Evolutionary conservation across 2,329 filamentous ascomycete species (phyloP).

Genomic region (Apiospora aurea): DNA sequence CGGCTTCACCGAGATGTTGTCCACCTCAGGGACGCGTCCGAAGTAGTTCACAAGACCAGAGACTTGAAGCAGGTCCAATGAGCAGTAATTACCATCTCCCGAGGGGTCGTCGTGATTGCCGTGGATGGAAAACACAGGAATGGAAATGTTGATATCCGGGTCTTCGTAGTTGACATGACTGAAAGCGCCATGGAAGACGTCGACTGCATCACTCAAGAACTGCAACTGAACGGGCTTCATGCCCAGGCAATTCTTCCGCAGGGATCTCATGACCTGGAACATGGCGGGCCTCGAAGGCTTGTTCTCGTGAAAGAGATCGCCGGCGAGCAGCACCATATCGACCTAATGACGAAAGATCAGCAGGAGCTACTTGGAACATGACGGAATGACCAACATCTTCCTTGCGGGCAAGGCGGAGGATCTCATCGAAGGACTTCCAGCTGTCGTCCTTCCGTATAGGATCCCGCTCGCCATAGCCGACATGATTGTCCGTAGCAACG

Average conservation of each 20-base stretch:
- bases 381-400: slow-evolving; percentile 66
- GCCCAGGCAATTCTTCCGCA: slow-evolving; percentile 92
- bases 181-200: slow-evolving; percentile 89
- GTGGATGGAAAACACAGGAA: slow-evolving; percentile 97
- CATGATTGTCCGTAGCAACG: slow-evolving; percentile 95
- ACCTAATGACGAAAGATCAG: slow-evolving; percentile 57
- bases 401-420: slow-evolving; percentile 86
- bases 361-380: slow-evolving; percentile 24
- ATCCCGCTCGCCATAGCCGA: slow-evolving; percentile 94
- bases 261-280: slow-evolving; percentile 95
- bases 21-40: slow-evolving; percentile 87
- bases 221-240: slow-evolving; percentile 96
- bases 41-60: slow-evolving; percentile 96
- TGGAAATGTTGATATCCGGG: slow-evolving; percentile 93
- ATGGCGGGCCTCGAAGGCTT: slow-evolving; percentile 95
- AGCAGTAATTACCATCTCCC: slow-evolving; percentile 92
- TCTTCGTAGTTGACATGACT: slow-evolving; percentile 98
- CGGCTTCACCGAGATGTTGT: slow-evolving; percentile 92
- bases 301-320: slow-evolving; percentile 97
- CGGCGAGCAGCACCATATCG: slow-evolving; percentile 95
- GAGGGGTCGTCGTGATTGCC: slow-evolving; percentile 98
- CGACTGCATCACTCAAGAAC: slow-evolving; percentile 89
- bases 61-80: slow-evolving; percentile 88
- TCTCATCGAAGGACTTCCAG: slow-evolving; percentile 95
- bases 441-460: slow-evolving; percentile 95